Evolutionary conservation across 179 eudicot species (phyloP).

Genomic region (Gypsophila paniculata): DNA sequence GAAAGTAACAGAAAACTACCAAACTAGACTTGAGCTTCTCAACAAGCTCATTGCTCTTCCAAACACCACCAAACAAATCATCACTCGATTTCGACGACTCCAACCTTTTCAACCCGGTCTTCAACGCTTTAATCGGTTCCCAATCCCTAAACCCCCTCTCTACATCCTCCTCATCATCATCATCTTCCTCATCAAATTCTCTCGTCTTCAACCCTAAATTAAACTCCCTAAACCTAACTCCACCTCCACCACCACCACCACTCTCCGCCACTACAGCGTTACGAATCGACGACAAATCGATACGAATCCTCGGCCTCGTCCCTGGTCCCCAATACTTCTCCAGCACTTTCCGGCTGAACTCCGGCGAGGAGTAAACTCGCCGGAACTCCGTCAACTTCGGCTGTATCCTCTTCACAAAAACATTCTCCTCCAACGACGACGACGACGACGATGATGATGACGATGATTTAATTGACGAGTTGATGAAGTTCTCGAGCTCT

Average conservation of each 20-base stretch:
- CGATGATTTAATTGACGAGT: constrained; percentile 35
- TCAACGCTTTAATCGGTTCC: constrained; percentile 71
- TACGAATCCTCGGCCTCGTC: constrained; percentile 46
- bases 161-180: constrained; percentile 30
- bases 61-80: constrained; percentile 56
- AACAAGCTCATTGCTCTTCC: constrained; percentile 71
- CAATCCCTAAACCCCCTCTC: constrained; percentile 44
- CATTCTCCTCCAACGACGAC: constrained; percentile 45
- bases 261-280: constrained; percentile 75
- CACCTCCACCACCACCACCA: constrained; percentile 31
- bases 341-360: constrained; percentile 56
- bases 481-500: constrained; percentile 76
- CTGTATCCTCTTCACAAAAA: constrained; percentile 63
- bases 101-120: constrained; percentile 56
- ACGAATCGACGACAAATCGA: constrained; percentile 75
- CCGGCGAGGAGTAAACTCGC: constrained; percentile 81
- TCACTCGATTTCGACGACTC: constrained; percentile 57
- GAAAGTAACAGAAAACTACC: constrained; percentile 32
- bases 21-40: constrained; percentile 71
- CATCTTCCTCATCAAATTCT: constrained; percentile 30
- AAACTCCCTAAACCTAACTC: constrained; percentile 22
- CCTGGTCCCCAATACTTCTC: constrained; percentile 58
- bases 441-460: constrained; percentile 34
- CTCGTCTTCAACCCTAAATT: constrained; percentile 24
- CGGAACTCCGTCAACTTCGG: constrained; percentile 80